These are phyloP conservation scores for Echinosophora koreensis DNA, from an alignment of 306 rosid genomes.

Conservation along the genomic window DNA sequence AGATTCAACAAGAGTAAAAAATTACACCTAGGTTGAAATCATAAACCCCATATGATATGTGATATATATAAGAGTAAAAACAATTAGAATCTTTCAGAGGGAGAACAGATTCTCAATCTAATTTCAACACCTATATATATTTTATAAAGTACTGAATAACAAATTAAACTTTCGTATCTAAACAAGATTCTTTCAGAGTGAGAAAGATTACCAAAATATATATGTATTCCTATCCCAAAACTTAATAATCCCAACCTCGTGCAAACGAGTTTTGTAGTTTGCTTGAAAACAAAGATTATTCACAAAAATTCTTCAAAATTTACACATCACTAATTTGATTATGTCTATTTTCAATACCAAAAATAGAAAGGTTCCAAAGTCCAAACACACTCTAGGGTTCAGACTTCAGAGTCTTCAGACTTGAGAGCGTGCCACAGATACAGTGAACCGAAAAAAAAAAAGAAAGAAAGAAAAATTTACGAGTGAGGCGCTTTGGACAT, in stretches of 20 bases:
- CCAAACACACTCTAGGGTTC: not conserved
- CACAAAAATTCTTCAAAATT: not conserved
- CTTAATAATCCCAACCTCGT: not conserved
- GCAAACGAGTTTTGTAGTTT: not conserved
- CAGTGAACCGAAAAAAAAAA: not conserved
- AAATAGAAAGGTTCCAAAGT: not conserved
- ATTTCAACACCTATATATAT: not conserved
- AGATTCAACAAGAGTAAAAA: too few relatives aligned
- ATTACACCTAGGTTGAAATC: too few relatives aligned
- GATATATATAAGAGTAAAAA: too few relatives aligned
- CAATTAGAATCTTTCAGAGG: not conserved
- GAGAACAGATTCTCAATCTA: not conserved
- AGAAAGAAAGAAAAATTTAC: not conserved
- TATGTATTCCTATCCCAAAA: not conserved
- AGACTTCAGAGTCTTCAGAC: too few relatives aligned
- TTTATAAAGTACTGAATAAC: not conserved
- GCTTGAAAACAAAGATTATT: not conserved
- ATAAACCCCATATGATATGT: not conserved
- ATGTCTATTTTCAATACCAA: not conserved
- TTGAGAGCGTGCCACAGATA: conserved; percentile 12
- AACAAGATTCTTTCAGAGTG: not conserved
- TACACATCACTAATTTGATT: not conserved
- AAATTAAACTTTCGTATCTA: not conserved
- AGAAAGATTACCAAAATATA: too few relatives aligned
- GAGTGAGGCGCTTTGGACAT: conserved; percentile 54